phyloP scores from a whole-genome alignment of 345 rosid genomes.

The Corymbia maculata region DNA sequence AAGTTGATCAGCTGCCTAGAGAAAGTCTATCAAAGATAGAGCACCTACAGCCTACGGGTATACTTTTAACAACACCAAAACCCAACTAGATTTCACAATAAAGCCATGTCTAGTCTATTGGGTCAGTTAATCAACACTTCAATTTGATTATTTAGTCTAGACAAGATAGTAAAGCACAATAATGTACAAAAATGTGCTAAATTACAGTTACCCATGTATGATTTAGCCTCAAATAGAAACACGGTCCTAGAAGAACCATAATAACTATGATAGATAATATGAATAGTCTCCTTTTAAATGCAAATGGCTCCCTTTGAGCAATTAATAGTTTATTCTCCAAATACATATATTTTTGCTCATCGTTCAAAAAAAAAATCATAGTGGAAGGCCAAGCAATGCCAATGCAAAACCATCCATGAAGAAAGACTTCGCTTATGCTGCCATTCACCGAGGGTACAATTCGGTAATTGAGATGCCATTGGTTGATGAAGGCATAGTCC shows the following conservation, averaged over 20 bases:
- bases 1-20: background rate
- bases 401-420: background rate
- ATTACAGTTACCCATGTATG: background rate
- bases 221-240: background rate
- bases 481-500: conserved; percentile 6
- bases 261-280: background rate
- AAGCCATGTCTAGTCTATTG: background rate
- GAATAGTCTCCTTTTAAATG: background rate
- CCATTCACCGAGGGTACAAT: conserved; percentile 20
- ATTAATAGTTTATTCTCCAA: background rate
- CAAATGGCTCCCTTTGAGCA: background rate
- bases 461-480: conserved; percentile 25
- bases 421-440: rapidly evolving
- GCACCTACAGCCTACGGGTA: background rate
- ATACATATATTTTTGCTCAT: background rate
- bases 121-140: background rate
- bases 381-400: background rate
- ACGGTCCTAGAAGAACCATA: background rate
- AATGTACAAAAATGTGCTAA: background rate
- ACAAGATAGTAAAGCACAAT: background rate
- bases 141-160: background rate
- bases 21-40: background rate
- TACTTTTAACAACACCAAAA: background rate
- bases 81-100: background rate
- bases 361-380: background rate